Conservation (phyloP, 2,329 filamentous ascomycete species). For the Pseudocercospora vitis region DNA sequence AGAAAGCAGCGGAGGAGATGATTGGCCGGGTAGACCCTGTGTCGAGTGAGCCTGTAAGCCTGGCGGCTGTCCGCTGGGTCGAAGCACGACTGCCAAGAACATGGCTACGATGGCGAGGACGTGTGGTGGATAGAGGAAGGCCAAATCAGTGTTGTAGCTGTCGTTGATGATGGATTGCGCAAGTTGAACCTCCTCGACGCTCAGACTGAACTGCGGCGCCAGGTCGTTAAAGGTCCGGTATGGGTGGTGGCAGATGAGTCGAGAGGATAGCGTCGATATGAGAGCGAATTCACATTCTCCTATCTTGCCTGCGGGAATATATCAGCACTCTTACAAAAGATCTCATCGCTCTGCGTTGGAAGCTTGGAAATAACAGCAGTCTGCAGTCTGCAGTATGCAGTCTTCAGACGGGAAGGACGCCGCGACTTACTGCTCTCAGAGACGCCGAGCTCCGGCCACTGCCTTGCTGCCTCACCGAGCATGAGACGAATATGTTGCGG, state of each 20-base stretch:
- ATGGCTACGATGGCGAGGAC: conserved; percentile 84
- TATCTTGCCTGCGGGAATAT: too few species aligned
- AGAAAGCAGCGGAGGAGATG: conserved; percentile 30
- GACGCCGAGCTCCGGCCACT: conserved; percentile 78
- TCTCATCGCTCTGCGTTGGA: too few species aligned
- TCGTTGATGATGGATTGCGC: conserved; percentile 88
- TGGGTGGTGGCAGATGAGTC: conserved; percentile 86
- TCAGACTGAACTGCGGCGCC: conserved; percentile 67
- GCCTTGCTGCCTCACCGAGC: conserved; percentile 76
- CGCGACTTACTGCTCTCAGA: conserved; percentile 79
- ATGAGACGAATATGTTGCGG: conserved; percentile 94
- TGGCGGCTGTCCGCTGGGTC: conserved; percentile 57
- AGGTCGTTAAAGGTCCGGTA: conserved; percentile 78
- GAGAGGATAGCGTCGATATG: conserved; percentile 86
- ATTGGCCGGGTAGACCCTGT: conserved; percentile 18
- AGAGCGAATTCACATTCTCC: conserved; percentile 93
- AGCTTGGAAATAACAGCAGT: too few species aligned
- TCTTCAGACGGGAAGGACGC: too few species aligned
- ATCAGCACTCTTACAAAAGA: too few species aligned
- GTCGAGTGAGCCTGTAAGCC: conserved; percentile 47
- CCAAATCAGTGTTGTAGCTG: conserved; percentile 88
- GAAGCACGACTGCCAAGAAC: conserved; percentile 77
- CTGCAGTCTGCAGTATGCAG: too few species aligned
- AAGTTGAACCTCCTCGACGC: conserved; percentile 74
- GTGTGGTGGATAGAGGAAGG: conserved; percentile 81